phyloP scores from a whole-genome alignment of 228 moss, liverwort and hornwort species.

The Sphagnum magellanicum region DNA sequence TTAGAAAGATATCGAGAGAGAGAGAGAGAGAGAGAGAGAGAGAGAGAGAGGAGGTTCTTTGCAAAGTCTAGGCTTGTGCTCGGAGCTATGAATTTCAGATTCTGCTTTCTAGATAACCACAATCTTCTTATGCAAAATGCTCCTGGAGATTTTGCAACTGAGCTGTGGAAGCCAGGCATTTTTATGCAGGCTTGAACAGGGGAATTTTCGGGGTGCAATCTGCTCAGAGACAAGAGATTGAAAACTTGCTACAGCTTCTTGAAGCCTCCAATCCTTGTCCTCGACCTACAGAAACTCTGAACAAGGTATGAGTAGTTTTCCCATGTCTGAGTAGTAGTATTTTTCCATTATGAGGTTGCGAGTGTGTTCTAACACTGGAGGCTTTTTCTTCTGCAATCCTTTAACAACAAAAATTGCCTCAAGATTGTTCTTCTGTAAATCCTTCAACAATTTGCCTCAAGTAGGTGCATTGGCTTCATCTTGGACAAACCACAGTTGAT shows the following conservation, averaged over 20 bases:
- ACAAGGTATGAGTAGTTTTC: slow-evolving; percentile 34
- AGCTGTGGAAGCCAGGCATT: no score
- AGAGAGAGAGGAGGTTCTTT: no score
- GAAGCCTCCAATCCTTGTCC: slow-evolving; percentile 59
- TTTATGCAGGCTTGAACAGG: slow-evolving; percentile 79
- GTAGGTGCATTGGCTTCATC: neutral
- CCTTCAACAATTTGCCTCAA: neutral
- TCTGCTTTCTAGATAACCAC: no score
- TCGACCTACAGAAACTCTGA: slow-evolving; percentile 67
- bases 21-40: no score
- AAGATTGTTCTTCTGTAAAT: neutral
- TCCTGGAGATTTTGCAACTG: no score
- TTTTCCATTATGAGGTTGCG: neutral
- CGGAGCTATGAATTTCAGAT: no score
- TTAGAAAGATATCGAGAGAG: no score
- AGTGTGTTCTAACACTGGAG: neutral
- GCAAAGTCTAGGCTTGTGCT: no score
- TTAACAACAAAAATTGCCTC: neutral
- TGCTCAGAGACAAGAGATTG: slow-evolving; percentile 65
- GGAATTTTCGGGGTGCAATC: slow-evolving; percentile 87
- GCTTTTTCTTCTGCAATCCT: neutral
- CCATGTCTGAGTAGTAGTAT: neutral
- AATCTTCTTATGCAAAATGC: no score
- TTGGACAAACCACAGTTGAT: no score
- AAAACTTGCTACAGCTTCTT: slow-evolving; percentile 51